Evolutionary conservation across 257 asterid genomes (phyloP).

Genomic region (Nicotiana attenuata): DNA sequence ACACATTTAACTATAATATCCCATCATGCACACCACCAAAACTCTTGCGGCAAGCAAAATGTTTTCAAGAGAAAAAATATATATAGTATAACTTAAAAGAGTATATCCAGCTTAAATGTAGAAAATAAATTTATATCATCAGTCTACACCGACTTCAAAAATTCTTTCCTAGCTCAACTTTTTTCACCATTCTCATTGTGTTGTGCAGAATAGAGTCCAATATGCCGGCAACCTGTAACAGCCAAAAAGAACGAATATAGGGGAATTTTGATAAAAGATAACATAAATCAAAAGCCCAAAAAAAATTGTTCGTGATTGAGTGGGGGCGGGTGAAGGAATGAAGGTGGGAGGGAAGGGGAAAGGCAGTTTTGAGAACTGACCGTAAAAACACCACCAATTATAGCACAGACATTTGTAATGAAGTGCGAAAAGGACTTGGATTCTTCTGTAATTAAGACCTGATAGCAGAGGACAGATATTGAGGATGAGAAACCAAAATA

Average conservation of each 20-base stretch:
- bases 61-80: neutral
- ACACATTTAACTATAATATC: neutral
- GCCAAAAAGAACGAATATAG: neutral
- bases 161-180: conserved; percentile 85
- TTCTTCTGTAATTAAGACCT: conserved; percentile 73
- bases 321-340: neutral
- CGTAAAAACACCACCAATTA: conserved; percentile 93
- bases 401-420: conserved; percentile 76
- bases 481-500: conserved; percentile 7
- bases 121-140: neutral
- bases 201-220: conserved; percentile 74
- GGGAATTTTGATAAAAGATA: neutral
- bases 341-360: neutral
- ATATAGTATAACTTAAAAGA: neutral
- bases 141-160: conserved; percentile 34
- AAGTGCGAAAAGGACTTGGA: conserved; percentile 81
- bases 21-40: neutral
- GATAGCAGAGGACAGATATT: conserved; percentile 4
- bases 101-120: neutral
- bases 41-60: neutral
- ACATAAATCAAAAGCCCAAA: neutral
- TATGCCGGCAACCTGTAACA: conserved; percentile 91
- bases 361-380: conserved; percentile 33
- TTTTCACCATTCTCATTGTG: conserved; percentile 58
- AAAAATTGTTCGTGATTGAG: neutral